Conservation (phyloP, 371 early-diverging fungal species). For the Mucor plumbeus region DNA sequence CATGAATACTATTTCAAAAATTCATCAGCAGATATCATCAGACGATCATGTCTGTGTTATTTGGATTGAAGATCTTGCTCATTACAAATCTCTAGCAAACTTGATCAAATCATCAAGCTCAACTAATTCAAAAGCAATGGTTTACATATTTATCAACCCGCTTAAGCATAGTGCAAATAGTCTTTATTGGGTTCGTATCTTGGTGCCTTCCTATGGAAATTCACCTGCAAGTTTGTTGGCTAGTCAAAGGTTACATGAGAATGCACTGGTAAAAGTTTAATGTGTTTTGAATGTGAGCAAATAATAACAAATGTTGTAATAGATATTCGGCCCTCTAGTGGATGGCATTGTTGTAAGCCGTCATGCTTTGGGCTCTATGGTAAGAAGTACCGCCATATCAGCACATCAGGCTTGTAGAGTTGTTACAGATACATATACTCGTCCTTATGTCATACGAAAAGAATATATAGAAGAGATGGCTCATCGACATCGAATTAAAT, state of each 20-base stretch:
- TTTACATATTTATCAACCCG: slow-evolving; percentile 67
- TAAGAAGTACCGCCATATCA: slow-evolving; percentile 73
- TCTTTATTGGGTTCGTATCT: slow-evolving; percentile 63
- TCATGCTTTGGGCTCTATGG: slow-evolving; percentile 70
- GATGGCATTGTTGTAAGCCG: slow-evolving; percentile 77
- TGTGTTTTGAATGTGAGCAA: not conserved
- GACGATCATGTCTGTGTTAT: slow-evolving; percentile 68
- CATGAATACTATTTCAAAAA: slow-evolving; percentile 26
- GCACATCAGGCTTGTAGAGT: slow-evolving; percentile 68
- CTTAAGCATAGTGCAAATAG: slow-evolving; percentile 54
- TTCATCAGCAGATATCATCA: slow-evolving; percentile 47
- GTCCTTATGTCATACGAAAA: slow-evolving; percentile 62
- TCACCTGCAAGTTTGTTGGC: slow-evolving; percentile 35
- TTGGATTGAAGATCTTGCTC: slow-evolving; percentile 66
- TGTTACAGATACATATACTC: slow-evolving; percentile 60
- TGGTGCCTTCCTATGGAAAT: slow-evolving; percentile 35
- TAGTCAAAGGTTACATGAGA: slow-evolving; percentile 50
- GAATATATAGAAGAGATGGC: slow-evolving; percentile 64
- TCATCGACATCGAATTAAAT: slow-evolving; percentile 53
- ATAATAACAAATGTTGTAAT: not conserved
- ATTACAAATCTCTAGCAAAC: slow-evolving; percentile 39
- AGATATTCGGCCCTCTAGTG: slow-evolving; percentile 74
- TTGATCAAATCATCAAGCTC: slow-evolving; percentile 37
- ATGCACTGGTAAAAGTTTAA: slow-evolving; percentile 45
- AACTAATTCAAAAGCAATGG: slow-evolving; percentile 38